phyloP scores from a whole-genome alignment of 352 stramenopile genomes.

The Thraustochytrium striatum region DNA sequence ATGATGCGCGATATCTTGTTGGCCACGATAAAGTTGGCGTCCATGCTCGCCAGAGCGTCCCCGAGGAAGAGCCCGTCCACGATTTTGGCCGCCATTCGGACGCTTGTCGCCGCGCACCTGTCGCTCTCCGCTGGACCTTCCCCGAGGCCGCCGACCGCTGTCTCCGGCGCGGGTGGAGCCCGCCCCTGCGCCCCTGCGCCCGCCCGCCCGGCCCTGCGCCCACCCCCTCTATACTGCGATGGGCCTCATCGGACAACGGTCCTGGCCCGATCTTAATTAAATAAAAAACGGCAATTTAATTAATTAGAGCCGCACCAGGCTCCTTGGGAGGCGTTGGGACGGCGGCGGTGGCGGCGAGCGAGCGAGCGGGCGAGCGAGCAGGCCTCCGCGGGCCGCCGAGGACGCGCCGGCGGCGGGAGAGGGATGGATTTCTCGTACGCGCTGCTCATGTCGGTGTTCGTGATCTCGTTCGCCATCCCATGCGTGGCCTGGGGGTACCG shows the following conservation, averaged over 20 bases:
- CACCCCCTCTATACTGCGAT: neutral
- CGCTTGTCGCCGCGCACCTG: neutral
- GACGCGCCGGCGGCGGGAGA: neutral
- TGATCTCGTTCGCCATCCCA: neutral
- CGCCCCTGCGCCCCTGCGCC: neutral
- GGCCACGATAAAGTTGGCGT: conserved; percentile 83
- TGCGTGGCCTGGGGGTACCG: neutral
- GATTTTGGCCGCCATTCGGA: conserved; percentile 82
- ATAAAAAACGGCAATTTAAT: neutral
- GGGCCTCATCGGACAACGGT: neutral
- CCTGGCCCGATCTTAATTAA: neutral
- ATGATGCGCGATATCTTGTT: conserved; percentile 85
- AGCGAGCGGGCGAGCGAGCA: neutral
- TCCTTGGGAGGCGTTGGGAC: neutral
- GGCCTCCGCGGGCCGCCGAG: neutral
- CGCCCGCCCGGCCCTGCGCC: neutral
- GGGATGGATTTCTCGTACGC: conserved; percentile 37
- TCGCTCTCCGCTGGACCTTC: neutral
- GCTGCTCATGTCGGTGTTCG: conserved; percentile 26
- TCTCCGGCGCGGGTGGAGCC: neutral
- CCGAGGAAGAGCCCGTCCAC: conserved; percentile 89
- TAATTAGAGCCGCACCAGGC: neutral
- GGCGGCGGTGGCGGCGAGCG: neutral
- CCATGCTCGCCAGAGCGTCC: conserved; percentile 81
- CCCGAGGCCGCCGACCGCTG: neutral